These are phyloP conservation scores for Pythium scleroteichum DNA, from an alignment of 352 stramenopile species.

Conservation along the genomic window DNA sequence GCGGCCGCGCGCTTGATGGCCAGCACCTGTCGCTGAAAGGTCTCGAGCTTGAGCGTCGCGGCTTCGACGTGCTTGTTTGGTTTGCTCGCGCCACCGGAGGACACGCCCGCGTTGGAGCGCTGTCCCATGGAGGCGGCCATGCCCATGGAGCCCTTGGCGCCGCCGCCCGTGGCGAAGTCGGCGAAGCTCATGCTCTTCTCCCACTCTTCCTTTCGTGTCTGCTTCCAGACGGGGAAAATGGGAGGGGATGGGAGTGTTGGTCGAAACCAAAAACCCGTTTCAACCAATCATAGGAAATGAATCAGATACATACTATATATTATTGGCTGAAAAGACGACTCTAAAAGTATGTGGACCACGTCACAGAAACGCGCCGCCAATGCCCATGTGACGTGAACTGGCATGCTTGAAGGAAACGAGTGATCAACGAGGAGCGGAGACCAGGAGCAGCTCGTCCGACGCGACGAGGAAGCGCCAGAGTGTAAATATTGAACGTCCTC, in stretches of 20 bases:
- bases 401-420: constrained; percentile 13
- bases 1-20: constrained; percentile 68
- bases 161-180: constrained; percentile 48
- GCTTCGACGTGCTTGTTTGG: constrained; percentile 62
- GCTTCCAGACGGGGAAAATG: constrained; percentile 4
- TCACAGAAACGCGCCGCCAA: constrained; percentile 1
- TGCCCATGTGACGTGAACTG: constrained; percentile 26
- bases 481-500: no score
- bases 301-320: not conserved
- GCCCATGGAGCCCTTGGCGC: constrained; percentile 20
- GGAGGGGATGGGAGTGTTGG: constrained; percentile 25
- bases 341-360: constrained; percentile 11
- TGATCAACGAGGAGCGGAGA: not conserved
- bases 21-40: constrained; percentile 83
- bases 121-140: constrained; percentile 16
- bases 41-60: constrained; percentile 75
- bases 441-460: no score
- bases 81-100: constrained; percentile 25
- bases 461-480: no score
- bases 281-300: constrained; percentile 12
- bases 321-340: constrained; percentile 14
- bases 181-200: constrained; percentile 57
- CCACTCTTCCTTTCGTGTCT: constrained; percentile 7
- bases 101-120: constrained; percentile 9
- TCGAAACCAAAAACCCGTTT: constrained; percentile 2